Evolutionary conservation across 352 stramenopile species (phyloP).

Genomic region (Pythium biforme): DNA sequence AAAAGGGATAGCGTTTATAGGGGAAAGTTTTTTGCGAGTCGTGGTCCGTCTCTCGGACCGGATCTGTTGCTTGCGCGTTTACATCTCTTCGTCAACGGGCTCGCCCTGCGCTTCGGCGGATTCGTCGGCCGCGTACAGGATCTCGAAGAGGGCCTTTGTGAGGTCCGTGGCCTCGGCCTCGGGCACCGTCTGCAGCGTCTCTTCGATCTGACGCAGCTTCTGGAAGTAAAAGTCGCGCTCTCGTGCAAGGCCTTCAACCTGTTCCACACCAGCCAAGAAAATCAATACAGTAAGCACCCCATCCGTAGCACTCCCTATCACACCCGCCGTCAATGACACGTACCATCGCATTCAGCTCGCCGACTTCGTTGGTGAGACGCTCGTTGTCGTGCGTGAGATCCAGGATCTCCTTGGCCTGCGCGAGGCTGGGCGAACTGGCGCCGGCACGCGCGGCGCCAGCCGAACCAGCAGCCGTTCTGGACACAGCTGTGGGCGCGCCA

Average conservation of each 20-base stretch:
- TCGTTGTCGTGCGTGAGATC: slow-evolving; percentile 68
- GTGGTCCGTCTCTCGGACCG: not conserved
- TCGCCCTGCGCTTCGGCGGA: slow-evolving; percentile 34
- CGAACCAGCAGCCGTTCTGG: slow-evolving; percentile 24
- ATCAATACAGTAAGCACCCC: not conserved
- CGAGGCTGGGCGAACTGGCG: slow-evolving; percentile 29
- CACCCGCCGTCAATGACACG: not conserved
- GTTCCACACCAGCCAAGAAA: not conserved
- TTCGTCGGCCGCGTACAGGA: slow-evolving; percentile 81
- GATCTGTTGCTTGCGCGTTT: not conserved
- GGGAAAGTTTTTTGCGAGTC: not conserved
- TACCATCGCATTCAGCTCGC: slow-evolving; percentile 72
- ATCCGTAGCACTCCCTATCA: too few relatives aligned
- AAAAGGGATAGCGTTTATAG: slow-evolving; percentile 7
- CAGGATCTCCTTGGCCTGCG: slow-evolving; percentile 74
- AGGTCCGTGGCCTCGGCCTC: slow-evolving; percentile 56
- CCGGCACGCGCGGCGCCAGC: slow-evolving; percentile 16
- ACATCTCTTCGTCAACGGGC: slow-evolving; percentile 33
- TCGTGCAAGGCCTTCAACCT: slow-evolving; percentile 89
- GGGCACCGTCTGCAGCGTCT: slow-evolving; percentile 88
- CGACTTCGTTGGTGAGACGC: slow-evolving; percentile 73
- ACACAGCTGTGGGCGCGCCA: slow-evolving; percentile 36
- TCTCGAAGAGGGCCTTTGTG: slow-evolving; percentile 79
- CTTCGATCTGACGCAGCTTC: slow-evolving; percentile 98
- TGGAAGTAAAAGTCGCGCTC: slow-evolving; percentile 99